phyloP scores from a whole-genome alignment of 768 basidiomycete species.

The Mycena filopes region DNA sequence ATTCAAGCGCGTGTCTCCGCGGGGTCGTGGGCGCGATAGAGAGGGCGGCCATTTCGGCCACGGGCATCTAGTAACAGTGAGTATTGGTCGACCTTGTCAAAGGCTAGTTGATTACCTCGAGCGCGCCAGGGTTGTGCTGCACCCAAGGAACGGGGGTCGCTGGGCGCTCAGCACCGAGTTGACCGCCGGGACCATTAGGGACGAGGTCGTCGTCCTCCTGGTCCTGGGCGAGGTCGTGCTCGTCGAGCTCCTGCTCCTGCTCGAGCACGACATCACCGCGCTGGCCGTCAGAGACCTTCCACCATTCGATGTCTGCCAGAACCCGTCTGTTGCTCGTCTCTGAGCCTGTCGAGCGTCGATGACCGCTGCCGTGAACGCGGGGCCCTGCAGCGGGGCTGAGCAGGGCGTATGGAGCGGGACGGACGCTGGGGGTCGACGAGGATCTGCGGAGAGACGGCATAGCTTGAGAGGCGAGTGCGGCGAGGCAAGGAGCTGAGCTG shows the following conservation, averaged over 20 bases:
- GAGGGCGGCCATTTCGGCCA: constrained; percentile 62
- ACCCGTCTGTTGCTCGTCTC: constrained; percentile 74
- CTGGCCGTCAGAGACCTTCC: constrained; percentile 82
- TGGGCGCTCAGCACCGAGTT: constrained; percentile 52
- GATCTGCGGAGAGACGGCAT: constrained; percentile 88
- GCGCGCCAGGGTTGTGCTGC: constrained; percentile 37
- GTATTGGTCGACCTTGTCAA: background rate
- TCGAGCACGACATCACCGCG: constrained; percentile 45
- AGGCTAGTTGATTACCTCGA: constrained; percentile 47
- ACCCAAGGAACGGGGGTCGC: constrained; percentile 49
- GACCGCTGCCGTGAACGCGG: constrained; percentile 51
- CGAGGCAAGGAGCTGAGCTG: constrained; percentile 33
- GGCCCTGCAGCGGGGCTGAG: constrained; percentile 45
- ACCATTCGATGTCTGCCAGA: constrained; percentile 90
- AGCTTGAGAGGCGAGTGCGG: constrained; percentile 5
- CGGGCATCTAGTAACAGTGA: constrained; percentile 46
- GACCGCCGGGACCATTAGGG: constrained; percentile 41
- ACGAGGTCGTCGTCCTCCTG: constrained; percentile 44
- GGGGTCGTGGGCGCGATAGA: constrained; percentile 67
- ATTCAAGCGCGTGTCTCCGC: constrained; percentile 53
- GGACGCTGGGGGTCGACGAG: constrained; percentile 74
- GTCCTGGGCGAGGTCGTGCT: constrained; percentile 53
- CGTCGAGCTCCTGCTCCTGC: constrained; percentile 44
- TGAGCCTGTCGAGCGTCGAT: constrained; percentile 76
- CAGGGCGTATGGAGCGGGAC: constrained; percentile 72